A percentile compares a stretch with the other conserved stretches of the same genome.
These are phyloP conservation scores for Eucalyptus sp. DNA, from an alignment of 345 rosid species.

Conservation along the genomic window DNA sequence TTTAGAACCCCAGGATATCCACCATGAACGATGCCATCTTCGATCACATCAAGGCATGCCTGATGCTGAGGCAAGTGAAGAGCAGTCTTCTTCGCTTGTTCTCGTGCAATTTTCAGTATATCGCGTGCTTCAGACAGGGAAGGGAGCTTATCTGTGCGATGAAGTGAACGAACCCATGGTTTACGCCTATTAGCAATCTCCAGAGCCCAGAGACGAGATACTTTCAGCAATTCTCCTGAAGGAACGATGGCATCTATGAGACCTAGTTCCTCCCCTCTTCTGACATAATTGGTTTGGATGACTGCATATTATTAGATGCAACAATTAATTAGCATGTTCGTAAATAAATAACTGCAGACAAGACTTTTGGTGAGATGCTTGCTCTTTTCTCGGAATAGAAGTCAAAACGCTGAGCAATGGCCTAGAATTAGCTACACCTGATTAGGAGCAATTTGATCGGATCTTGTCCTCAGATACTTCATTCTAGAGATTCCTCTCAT, in stretches of 20 bases:
- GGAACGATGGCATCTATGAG: conserved; percentile 72
- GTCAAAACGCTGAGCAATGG: neutral
- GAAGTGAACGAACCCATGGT: conserved; percentile 80
- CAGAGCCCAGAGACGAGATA: conserved; percentile 70
- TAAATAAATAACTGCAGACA: neutral
- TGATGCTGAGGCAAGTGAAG: conserved; percentile 88
- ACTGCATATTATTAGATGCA: conserved; percentile 23
- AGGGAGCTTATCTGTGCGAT: conserved; percentile 78
- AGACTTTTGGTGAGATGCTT: neutral
- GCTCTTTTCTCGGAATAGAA: neutral
- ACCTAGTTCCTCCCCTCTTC: conserved; percentile 87
- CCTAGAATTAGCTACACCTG: neutral
- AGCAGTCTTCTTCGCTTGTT: conserved; percentile 67
- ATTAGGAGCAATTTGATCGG: neutral
- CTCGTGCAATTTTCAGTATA: conserved; percentile 43
- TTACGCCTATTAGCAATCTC: conserved; percentile 68
- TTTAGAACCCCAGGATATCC: conserved; percentile 81
- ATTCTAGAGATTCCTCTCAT: neutral
- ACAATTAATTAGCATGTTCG: neutral
- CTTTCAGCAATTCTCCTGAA: conserved; percentile 66
- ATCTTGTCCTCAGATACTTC: neutral
- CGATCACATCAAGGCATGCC: conserved; percentile 81
- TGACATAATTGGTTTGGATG: conserved; percentile 69
- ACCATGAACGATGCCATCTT: conserved; percentile 88
- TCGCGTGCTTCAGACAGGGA: conserved; percentile 76